Base-by-base conservation (phyloP, 352 stramenopile species). In the Globisporangium polare region DNA sequence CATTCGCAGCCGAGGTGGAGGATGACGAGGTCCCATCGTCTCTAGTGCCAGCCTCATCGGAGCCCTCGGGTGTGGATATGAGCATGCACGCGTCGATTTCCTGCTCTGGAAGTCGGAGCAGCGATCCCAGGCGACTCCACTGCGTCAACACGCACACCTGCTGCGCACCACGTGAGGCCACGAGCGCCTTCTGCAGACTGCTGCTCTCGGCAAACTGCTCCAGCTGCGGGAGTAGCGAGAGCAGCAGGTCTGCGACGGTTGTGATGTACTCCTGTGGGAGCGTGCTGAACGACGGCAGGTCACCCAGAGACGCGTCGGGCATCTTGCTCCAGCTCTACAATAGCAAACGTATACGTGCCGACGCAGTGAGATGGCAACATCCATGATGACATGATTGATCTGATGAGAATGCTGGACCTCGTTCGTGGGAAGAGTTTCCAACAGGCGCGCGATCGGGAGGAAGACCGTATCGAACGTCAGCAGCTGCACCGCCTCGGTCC, bases 221-320 rank as follows among this genome's bases (percentile, higher is more conserved):
- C 3, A 93, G 68, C 31, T 93, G 86, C 7, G 86, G 86, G 9
- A 95, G 63, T 15, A 95, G 72, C 35, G 86, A 95, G 29, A 93
- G 63, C 53, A 93, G 58, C 29, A 92, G 63, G 29, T 95, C 86
- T 5, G 86, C 86, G 18, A 92, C 83, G 42, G 74, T 71, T 9
- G 86, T 95, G 62, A 95, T 92, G 68, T 92, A 95, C 55, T 95
- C 86, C 69, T 94, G 83, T 12, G 86, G 86, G 17, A 94, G 66
- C 58, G 75, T 82, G 53, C 80, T 92, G 64, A 93, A 92, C 24
- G 77, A 78, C 29, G 83, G 86, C 37, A 95, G 47, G 43, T 93
- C 82, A 15, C 75, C 76, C 1, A 86, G 58, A 13, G 62, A 55
- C 13, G 65, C 69, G 39, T 87, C 72, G 13, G 77, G 68, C 10